Base-by-base conservation (phyloP, 208 protist species). In the Trypanosoma cruzi region DNA sequence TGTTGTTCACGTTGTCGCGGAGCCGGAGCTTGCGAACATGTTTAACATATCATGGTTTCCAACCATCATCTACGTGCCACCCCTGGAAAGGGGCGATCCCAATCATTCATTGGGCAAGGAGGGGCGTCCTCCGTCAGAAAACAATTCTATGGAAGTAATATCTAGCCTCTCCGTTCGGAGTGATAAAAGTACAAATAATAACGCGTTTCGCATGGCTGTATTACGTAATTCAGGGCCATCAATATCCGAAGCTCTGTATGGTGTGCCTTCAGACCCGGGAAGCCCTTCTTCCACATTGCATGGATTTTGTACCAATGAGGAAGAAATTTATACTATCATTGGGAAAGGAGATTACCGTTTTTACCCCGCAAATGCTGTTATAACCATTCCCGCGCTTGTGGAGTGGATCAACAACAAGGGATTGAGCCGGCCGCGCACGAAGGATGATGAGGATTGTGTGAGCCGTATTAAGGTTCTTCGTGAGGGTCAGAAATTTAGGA, bases 41-140 rank as follows among this genome's bases (percentile, higher is more conserved):
- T 96, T 87, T 71, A 82, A 86, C 16, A 84, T 96, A 10, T 67
- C 63, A 50, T 96, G 88, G 84, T 86, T 94, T 52, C 90, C 90
- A 11, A 96, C 90, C 6, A 90, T 96, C 52, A 80, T 96, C 11
- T 94, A 88, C 70, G 82, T 79, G 20, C 88, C 88, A 44, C 81
- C 86, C 0, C 28, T 62, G 36, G 6, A 6, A 1, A 11, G 0
- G 11, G 32, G 54, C 20, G 52, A 63, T 4, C 20, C 16, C 29
- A 32, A 26, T 32, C 10, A 32, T 57, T 28, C 29, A 57, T 24
- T 44, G 34, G 5, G 53, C n/a, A 20, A 44, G 22, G 56, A 62
- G 42, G 42, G 4, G 16, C 46, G 13, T 50, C 16, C 46, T 22
- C 4, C 20, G 4, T n/a, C 46, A 50, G 46, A 22, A 50, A 20